Percentiles rank a stretch among this genome's conserved stretches.
Evolutionary conservation across 768 basidiomycete genomes (phyloP).

Genomic region (Rhizopogon vulgaris): DNA sequence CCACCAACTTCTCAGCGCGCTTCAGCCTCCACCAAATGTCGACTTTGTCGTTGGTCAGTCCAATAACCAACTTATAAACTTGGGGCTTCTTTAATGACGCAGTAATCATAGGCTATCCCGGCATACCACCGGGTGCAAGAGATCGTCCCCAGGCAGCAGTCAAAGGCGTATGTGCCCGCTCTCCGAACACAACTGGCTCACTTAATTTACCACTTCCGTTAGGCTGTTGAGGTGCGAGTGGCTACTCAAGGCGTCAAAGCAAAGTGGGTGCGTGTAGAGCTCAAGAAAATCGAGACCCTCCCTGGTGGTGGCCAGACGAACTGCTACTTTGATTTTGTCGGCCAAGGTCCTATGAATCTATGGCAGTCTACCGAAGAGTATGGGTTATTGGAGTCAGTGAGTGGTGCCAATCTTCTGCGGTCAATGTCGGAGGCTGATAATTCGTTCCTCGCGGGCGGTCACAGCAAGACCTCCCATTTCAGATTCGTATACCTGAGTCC

Average conservation of each 20-base stretch:
- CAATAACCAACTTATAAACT: neutral
- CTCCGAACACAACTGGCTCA: slow-evolving; percentile 2
- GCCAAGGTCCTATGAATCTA: slow-evolving; percentile 73
- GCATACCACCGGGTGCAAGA: slow-evolving; percentile 72
- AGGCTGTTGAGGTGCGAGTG: slow-evolving; percentile 85
- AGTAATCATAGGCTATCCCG: slow-evolving; percentile 63
- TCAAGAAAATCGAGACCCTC: slow-evolving; percentile 84
- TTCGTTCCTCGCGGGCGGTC: slow-evolving; percentile 3
- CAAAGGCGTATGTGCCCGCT: slow-evolving; percentile 61
- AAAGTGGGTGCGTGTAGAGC: slow-evolving; percentile 87
- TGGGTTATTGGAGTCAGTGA: slow-evolving; percentile 59
- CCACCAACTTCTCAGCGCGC: slow-evolving; percentile 40
- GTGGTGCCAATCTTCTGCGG: slow-evolving; percentile 8
- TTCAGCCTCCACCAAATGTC: slow-evolving; percentile 84
- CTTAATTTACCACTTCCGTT: slow-evolving; percentile 1
- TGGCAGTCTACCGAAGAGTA: slow-evolving; percentile 82
- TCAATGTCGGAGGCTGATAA: neutral
- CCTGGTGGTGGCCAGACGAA: slow-evolving; percentile 64
- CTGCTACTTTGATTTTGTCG: slow-evolving; percentile 75
- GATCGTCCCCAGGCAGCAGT: slow-evolving; percentile 81
- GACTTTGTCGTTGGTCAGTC: slow-evolving; percentile 77
- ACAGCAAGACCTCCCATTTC: slow-evolving; percentile 85
- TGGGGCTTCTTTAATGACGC: slow-evolving; percentile 8
- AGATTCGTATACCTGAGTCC: slow-evolving; percentile 87
- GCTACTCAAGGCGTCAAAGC: slow-evolving; percentile 75